A percentile compares a stretch with the other conserved stretches of the same genome.
Conservation (phyloP, 2,329 filamentous ascomycete species). For the Lachnellula occidentalis region DNA sequence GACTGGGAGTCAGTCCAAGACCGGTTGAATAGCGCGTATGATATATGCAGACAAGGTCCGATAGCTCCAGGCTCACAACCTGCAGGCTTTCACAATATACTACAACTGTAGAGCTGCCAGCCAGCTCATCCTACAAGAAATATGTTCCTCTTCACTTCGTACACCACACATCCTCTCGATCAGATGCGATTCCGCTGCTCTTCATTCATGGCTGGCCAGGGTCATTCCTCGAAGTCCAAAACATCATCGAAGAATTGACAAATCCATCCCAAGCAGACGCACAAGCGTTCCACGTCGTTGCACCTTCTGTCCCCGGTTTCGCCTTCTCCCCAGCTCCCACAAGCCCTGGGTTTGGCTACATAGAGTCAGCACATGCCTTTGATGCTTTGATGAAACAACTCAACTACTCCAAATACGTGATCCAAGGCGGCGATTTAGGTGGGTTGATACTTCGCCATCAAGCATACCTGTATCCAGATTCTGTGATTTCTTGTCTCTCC, state of each 20-base stretch:
- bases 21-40: constrained; percentile 20
- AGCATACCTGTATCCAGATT: constrained; percentile 6
- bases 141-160: constrained; percentile 27
- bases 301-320: constrained; percentile 40
- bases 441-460: constrained; percentile 9
- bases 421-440: constrained; percentile 24
- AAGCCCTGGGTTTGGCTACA: constrained; percentile 34
- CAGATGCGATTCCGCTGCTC: constrained; percentile 36
- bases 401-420: constrained; percentile 26
- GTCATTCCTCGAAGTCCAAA: constrained; percentile 34
- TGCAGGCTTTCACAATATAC: background rate
- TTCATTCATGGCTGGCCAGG: constrained; percentile 41
- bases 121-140: background rate
- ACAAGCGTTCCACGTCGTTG: constrained; percentile 41
- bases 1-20: constrained; percentile 25
- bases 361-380: constrained; percentile 30
- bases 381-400: constrained; percentile 37
- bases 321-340: constrained; percentile 35
- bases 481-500: constrained; percentile 2
- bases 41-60: background rate
- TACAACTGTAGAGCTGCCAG: background rate
- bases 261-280: constrained; percentile 17
- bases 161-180: constrained; percentile 23
- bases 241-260: constrained; percentile 31
- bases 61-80: background rate